Conservation (phyloP, 1,284 basidiomycete genomes). For the Cryptococcus neoformans region DNA sequence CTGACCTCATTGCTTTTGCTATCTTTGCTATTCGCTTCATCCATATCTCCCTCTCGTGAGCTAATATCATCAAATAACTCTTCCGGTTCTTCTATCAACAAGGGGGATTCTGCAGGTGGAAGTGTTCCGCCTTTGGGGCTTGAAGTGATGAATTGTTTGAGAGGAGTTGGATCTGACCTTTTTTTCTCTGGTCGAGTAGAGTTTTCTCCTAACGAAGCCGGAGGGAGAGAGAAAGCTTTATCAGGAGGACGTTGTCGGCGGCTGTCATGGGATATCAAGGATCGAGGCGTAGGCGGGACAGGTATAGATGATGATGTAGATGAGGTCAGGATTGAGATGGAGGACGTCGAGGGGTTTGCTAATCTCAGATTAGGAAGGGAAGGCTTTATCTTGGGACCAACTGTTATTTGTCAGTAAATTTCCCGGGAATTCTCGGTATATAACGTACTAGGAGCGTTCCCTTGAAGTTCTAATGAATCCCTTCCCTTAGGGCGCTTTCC, state of each 20-base stretch:
- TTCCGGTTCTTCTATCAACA: conserved; percentile 13
- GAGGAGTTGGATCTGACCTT: conserved; percentile 25
- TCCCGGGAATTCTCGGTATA: background rate
- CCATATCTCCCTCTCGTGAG: too few relatives aligned
- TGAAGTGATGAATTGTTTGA: conserved; percentile 13
- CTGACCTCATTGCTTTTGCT: too few relatives aligned
- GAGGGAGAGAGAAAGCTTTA: conserved; percentile 5
- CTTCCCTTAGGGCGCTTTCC: conserved; percentile 26
- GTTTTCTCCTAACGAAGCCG: background rate
- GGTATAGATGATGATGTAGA: conserved; percentile 14
- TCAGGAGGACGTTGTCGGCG: background rate
- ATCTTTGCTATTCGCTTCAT: too few relatives aligned
- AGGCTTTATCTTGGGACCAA: conserved; percentile 16
- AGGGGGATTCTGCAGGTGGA: conserved; percentile 7
- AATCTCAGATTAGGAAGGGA: conserved; percentile 28
- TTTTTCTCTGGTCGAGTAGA: conserved; percentile 15
- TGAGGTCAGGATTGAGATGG: conserved; percentile 14
- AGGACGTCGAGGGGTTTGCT: conserved; percentile 13
- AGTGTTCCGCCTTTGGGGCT: background rate
- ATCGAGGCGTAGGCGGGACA: conserved; percentile 11
- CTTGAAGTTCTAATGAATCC: conserved; percentile 12
- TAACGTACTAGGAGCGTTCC: conserved; percentile 8
- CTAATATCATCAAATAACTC: conserved; percentile 1
- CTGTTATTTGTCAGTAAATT: background rate
- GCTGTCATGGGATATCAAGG: conserved; percentile 1